These are phyloP conservation scores for Metschnikowia similis DNA, from an alignment of 805 yeast species.

Conservation along the genomic window DNA sequence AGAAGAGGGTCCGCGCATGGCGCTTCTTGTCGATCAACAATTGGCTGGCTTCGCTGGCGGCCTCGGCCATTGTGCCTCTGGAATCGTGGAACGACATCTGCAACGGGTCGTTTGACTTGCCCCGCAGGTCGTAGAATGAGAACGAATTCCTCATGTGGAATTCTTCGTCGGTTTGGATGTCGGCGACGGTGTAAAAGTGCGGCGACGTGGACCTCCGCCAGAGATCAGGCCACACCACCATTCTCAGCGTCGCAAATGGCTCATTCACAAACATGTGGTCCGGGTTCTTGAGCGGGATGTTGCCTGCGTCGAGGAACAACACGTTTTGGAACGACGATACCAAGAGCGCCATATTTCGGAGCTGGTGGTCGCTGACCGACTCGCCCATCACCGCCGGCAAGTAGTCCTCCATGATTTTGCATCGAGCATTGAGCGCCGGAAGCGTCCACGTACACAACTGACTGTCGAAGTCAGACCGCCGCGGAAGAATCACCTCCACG, in stretches of 20 bases:
- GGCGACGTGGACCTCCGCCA: slow-evolving; percentile 42
- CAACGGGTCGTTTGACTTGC: slow-evolving; percentile 11
- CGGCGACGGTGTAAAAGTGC: slow-evolving; percentile 30
- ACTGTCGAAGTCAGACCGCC: slow-evolving; percentile 27
- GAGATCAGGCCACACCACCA: slow-evolving; percentile 40
- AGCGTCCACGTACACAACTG: slow-evolving; percentile 30
- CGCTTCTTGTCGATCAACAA: slow-evolving; percentile 30
- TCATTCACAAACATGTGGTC: slow-evolving; percentile 32
- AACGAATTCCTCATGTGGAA: slow-evolving; percentile 25
- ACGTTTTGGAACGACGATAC: slow-evolving; percentile 34
- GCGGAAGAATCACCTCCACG: slow-evolving; percentile 35
- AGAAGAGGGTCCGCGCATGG: slow-evolving; percentile 29
- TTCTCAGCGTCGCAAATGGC: slow-evolving; percentile 25
- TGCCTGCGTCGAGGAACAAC: slow-evolving; percentile 38
- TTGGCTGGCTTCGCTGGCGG: slow-evolving; percentile 39
- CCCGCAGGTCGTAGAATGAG: slow-evolving; percentile 24
- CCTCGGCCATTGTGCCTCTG: slow-evolving; percentile 32
- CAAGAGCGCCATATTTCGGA: slow-evolving; percentile 34
- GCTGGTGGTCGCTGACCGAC: slow-evolving; percentile 28
- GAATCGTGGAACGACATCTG: slow-evolving; percentile 24
- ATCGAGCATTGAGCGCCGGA: slow-evolving; percentile 30
- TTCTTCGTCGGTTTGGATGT: slow-evolving; percentile 20
- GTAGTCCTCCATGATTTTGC: slow-evolving; percentile 46
- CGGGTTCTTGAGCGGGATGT: slow-evolving; percentile 33
- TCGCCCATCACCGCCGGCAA: slow-evolving; percentile 21